phyloP scores from a whole-genome alignment of 192 early-diverging fungal species.

The Linderina pennispora region DNA sequence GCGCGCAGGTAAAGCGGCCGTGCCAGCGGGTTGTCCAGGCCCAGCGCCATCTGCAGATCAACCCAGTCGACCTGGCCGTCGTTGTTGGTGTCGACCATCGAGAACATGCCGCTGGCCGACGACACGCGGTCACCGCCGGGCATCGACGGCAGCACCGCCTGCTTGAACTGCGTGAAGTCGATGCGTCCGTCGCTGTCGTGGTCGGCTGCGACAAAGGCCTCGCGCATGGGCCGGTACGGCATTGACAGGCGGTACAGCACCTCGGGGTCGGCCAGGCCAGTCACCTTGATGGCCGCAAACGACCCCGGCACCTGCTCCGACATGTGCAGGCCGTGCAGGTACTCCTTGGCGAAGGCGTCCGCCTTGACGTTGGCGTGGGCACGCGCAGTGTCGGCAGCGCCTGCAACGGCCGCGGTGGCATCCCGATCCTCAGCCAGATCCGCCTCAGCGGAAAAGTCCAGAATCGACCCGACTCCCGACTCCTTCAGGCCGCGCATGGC shows the following conservation, averaged over 20 bases:
- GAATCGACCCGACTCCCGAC: conserved; percentile 69
- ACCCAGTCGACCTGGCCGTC: conserved; percentile 59
- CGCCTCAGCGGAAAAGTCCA: conserved; percentile 84
- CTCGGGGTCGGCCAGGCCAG: conserved; percentile 70
- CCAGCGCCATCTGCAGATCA: conserved; percentile 59
- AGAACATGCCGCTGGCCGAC: conserved; percentile 40
- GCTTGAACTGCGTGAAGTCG: conserved; percentile 40
- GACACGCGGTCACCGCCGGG: conserved; percentile 23
- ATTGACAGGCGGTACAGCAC: conserved; percentile 68
- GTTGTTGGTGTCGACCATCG: conserved; percentile 42
- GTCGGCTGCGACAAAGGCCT: conserved; percentile 47
- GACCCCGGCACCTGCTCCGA: conserved; percentile 57
- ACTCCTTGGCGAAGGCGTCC: conserved; percentile 59
- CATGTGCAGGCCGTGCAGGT: conserved; percentile 67
- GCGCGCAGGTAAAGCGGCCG: conserved; percentile 43
- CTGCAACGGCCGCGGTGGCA: conserved; percentile 31
- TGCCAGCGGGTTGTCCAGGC: conserved; percentile 53
- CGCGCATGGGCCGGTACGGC: conserved; percentile 24
- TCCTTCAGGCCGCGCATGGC: conserved; percentile 66
- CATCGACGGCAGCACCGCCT: conserved; percentile 31
- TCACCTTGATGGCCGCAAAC: conserved; percentile 86
- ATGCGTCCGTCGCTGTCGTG: conserved; percentile 49
- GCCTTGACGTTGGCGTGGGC: conserved; percentile 56
- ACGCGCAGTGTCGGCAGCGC: too few relatives aligned
- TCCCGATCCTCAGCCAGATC: conserved; percentile 57